Evolutionary conservation across 1,284 basidiomycete genomes (phyloP), one percentile per base, ranked within the genome.

Genomic region (Earliella scabrosa): DNA sequence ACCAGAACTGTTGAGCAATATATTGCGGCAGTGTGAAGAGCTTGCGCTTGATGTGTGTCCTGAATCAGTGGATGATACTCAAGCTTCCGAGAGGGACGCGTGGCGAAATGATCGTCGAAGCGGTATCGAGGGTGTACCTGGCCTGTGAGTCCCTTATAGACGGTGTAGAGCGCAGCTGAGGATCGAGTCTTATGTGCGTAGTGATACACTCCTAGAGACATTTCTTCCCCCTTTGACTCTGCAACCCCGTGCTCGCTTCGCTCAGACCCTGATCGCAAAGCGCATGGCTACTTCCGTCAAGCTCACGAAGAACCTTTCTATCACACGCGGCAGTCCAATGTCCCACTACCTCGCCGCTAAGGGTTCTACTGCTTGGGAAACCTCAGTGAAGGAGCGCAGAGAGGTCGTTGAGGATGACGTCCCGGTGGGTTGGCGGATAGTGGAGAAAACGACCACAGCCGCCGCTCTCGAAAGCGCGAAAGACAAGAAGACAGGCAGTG

Each of bases 331-430:
- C 35, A 88, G 88, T 61, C 89, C 89, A 2, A 78, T 90, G 71
- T 77, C 85, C 10, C 76, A 82, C 53, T 84, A 88, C 63, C 66
- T 88, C 36, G 75, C 82, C 9, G 82, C 86, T 0, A 89, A 87
- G 68, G 88, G 87, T 2, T 87, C 86, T 4, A 80, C 81, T 16
- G 82, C 87, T 27, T 92, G 90, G 90, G 87, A 91, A 66, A 76
- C 76, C 11, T 80, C 85, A 13, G 73, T 90, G 1, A 89, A 84
- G 68, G 75, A 80, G 3, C 75, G 73, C 43, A 77, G 79, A 34
- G 82, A 81, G 18, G 58, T 75, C 32, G 60, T 73, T n/a, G 73
- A 77, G 27, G 83, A 87, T 59, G 71, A 84, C 58, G 68, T 83
- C 6, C 87, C 86, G 18, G 72, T 76, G 8, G 89, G 89, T 4